Evolutionary conservation across 352 stramenopile species (phyloP).

Genomic region (Globisporangium ultimum): DNA sequence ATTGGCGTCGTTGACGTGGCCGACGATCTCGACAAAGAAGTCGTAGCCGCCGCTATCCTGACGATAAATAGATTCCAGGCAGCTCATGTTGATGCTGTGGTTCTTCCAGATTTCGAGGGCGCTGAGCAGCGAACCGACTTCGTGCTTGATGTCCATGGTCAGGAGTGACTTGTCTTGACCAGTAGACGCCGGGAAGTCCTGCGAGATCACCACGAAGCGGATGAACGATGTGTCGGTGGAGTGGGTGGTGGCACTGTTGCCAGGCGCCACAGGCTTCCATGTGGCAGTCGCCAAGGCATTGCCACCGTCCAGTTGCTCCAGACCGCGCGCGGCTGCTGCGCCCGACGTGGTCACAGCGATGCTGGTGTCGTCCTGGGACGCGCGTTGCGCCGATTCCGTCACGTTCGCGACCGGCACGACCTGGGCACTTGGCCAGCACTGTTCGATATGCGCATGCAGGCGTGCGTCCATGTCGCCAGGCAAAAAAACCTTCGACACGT

Average conservation of each 20-base stretch:
- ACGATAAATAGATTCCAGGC: slow-evolving; percentile 86
- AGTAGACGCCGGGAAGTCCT: slow-evolving; percentile 54
- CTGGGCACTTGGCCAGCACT: slow-evolving; percentile 67
- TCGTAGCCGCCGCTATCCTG: slow-evolving; percentile 69
- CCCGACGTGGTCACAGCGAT: slow-evolving; percentile 56
- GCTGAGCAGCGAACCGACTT: slow-evolving; percentile 80
- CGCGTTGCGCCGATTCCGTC: slow-evolving; percentile 47
- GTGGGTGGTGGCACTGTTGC: not conserved
- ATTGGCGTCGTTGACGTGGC: slow-evolving; percentile 68
- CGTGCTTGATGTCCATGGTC: slow-evolving; percentile 84
- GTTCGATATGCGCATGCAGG: slow-evolving; percentile 58
- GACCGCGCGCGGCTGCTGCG: slow-evolving; percentile 31
- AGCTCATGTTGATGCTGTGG: slow-evolving; percentile 78
- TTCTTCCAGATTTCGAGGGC: slow-evolving; percentile 82
- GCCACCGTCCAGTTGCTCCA: slow-evolving; percentile 48
- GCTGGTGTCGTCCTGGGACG: slow-evolving; percentile 29
- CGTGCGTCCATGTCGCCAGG: slow-evolving; percentile 49
- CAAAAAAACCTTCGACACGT: slow-evolving; percentile 61
- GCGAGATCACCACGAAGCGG: slow-evolving; percentile 75
- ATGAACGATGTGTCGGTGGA: slow-evolving; percentile 42
- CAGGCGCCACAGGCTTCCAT: slow-evolving; percentile 22
- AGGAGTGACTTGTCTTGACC: slow-evolving; percentile 82
- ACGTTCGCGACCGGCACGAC: slow-evolving; percentile 67
- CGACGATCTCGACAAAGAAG: slow-evolving; percentile 84
- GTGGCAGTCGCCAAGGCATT: slow-evolving; percentile 49